Conservation (phyloP, 768 basidiomycete species). For the Tylopilus subfusipes region DNA sequence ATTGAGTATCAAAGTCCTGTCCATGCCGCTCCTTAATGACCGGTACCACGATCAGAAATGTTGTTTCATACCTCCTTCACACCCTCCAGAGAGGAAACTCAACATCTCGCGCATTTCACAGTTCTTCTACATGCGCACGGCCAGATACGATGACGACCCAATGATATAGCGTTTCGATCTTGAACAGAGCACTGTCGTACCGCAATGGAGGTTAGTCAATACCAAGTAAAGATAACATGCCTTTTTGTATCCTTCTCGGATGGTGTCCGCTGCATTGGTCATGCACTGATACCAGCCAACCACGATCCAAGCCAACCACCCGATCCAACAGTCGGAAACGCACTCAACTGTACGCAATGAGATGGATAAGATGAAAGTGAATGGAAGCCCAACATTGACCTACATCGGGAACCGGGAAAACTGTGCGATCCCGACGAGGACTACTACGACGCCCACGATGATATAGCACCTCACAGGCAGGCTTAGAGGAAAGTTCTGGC, state of each 20-base stretch:
- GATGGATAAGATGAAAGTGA: background rate
- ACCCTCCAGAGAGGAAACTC: slow-evolving; percentile 34
- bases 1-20: background rate
- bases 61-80: slow-evolving; percentile 33
- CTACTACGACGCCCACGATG: background rate
- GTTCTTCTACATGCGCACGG: slow-evolving; percentile 35
- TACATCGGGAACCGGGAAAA: background rate
- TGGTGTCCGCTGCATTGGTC: background rate
- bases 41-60: background rate
- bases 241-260: slow-evolving; percentile 33
- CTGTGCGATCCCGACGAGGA: background rate
- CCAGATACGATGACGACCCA: slow-evolving; percentile 41
- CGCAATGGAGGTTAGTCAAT: background rate
- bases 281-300: slow-evolving; percentile 13
- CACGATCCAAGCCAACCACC: background rate
- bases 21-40: background rate
- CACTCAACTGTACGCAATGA: background rate
- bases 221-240: slow-evolving; percentile 6
- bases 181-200: slow-evolving; percentile 26
- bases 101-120: slow-evolving; percentile 38
- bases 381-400: background rate
- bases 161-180: slow-evolving; percentile 20
- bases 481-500: background rate
- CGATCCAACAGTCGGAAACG: background rate
- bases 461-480: background rate